Evolutionary conservation across 2,329 filamentous ascomycete genomes (phyloP), one percentile per base, ranked within the genome.

Genomic region (Chaetomiaceae sp.): DNA sequence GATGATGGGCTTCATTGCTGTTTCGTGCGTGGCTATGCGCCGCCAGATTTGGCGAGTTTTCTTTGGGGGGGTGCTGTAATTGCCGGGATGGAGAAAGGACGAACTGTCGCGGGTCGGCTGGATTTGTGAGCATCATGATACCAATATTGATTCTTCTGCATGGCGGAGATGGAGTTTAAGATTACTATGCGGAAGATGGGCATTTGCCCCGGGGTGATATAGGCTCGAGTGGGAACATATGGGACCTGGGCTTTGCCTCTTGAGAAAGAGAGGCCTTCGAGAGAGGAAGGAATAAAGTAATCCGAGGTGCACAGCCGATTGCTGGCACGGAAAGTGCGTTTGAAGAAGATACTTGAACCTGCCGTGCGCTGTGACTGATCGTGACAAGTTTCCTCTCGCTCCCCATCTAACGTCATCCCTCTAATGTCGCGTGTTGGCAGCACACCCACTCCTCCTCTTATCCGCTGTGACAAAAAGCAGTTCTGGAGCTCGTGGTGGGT

Each of bases 41-140:
- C 11, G 25, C 14, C 25, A 43, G 25, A 32, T 37, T 7, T 18
- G 37, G 36, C 29, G 34, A n/a, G n/a, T n/a, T n/a, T n/a, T n/a
- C 32, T 29, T 43, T 41, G 11, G 34, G 32, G 30, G 37, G 30
- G 21, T n/a, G 21, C 7, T 30, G 16, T 34, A 27, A 27, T 48
- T 16, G 23, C 42, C 34, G 37, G 54, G 40, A 21, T 23, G 18
- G 44, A 36, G 21, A 27, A n/a, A 27, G 48, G 23, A 37, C 16
- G 33, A 20, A 4, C 5, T 1, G 32, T 37, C 40, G 51, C 45
- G 13, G 42, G 44, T 6, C 37, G 41, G 46, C 38, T 56, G 25
- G 32, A 30, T 48, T 46, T 49, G 49, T 44, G 46, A 46, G 48
- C 44, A 53, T 45, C 37, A 55, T 59, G 57, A 59, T 59, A 57